Percentiles rank a stretch among this genome's conserved stretches.
Conservation (phyloP, 805 yeast genomes). For the Brettanomyces nanus region DNA sequence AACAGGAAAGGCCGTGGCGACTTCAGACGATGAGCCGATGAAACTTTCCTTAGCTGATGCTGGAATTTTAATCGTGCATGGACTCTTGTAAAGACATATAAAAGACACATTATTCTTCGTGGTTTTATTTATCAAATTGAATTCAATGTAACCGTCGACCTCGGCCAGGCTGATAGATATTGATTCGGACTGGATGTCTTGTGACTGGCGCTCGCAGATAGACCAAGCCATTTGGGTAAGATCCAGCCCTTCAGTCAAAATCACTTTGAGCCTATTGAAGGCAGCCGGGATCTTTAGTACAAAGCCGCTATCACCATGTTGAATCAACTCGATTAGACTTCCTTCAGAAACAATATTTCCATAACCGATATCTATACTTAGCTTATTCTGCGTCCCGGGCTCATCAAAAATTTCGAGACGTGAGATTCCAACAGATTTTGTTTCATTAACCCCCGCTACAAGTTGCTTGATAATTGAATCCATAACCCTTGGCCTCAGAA, state of each 20-base stretch:
- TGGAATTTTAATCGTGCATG: not conserved
- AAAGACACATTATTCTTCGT: not conserved
- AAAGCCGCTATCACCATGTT: not conserved
- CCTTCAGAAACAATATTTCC: not conserved
- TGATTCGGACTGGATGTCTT: not conserved
- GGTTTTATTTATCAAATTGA: not conserved
- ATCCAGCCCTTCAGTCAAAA: not conserved
- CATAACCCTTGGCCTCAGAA: not conserved
- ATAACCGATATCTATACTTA: not conserved
- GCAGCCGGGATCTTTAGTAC: not conserved
- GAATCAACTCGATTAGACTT: not conserved
- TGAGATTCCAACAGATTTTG: not conserved
- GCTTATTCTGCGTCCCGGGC: conserved; percentile 1
- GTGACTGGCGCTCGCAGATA: not conserved
- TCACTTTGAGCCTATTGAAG: not conserved
- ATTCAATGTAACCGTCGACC: not conserved
- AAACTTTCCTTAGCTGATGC: not conserved
- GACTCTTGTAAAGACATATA: not conserved
- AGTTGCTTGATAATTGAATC: not conserved
- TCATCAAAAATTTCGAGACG: conserved; percentile 1
- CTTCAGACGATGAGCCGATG: not conserved
- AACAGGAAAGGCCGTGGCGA: conserved; percentile 3
- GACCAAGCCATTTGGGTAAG: not conserved
- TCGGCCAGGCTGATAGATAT: not conserved
- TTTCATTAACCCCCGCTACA: not conserved